Percentiles rank a stretch among this genome's conserved stretches.
Conservation (phyloP, 2,329 filamentous ascomycete species). For the Eutypa lata region DNA sequence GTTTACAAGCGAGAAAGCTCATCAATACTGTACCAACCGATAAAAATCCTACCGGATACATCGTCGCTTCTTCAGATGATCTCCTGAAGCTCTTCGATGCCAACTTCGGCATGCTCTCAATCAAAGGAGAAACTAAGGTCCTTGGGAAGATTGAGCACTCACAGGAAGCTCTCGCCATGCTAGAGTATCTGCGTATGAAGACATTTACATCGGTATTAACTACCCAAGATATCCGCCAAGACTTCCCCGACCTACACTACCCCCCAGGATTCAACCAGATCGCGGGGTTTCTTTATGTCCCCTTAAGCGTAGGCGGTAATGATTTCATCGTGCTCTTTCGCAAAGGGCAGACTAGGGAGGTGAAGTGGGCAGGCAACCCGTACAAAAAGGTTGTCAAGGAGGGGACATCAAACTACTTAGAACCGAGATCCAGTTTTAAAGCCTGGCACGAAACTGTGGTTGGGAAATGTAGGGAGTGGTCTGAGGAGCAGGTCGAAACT, state of each 20-base stretch:
- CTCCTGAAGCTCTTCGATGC: slow-evolving; percentile 80
- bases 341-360: slow-evolving; percentile 70
- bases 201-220: slow-evolving; percentile 71
- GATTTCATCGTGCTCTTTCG: slow-evolving; percentile 93
- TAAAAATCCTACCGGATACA: slow-evolving; percentile 82
- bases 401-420: slow-evolving; percentile 70
- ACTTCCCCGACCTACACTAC: slow-evolving; percentile 81
- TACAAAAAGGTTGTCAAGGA: slow-evolving; percentile 75
- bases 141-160: slow-evolving; percentile 71
- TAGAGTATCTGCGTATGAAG: slow-evolving; percentile 80
- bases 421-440: slow-evolving; percentile 77
- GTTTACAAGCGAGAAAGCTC: slow-evolving; percentile 80
- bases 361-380: slow-evolving; percentile 83
- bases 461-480: slow-evolving; percentile 84
- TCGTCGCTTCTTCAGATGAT: slow-evolving; percentile 85
- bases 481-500: slow-evolving; percentile 83
- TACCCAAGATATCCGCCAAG: slow-evolving; percentile 70
- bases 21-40: slow-evolving; percentile 82
- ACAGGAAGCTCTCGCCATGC: slow-evolving; percentile 78
- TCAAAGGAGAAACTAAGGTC: slow-evolving; percentile 85
- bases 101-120: slow-evolving; percentile 81
- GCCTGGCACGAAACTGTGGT: slow-evolving; percentile 78
- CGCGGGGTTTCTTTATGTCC: slow-evolving; percentile 78
- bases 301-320: slow-evolving; percentile 68
- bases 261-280: slow-evolving; percentile 74